Base-by-base conservation (phyloP, 768 basidiomycete genomes). In the Phaeotremella fagi region DNA sequence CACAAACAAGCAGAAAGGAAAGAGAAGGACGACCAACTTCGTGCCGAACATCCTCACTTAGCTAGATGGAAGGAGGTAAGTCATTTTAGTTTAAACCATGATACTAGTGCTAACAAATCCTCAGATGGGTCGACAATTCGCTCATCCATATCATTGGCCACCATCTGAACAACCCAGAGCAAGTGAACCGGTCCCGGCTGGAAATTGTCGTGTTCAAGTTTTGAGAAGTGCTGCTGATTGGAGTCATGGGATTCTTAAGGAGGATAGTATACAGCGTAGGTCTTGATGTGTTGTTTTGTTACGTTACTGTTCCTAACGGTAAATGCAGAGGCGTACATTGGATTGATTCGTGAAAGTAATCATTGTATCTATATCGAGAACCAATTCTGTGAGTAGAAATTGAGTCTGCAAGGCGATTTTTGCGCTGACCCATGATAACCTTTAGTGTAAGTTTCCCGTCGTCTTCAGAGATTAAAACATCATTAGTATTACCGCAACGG, bases 361-460 rank as follows among this genome's bases (percentile, higher is more conserved):
- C 88, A 95, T 70, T 91, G 81, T 74, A 88, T 97, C 55, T 94
- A 90, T 73, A 94, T 99, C 57, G 90, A 77, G 57, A 78, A 79
- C 55, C 77, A 78, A 60, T 77, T 71, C 58, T 71, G 66, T 71
- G 47, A 65, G 69, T 60, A 4, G 16, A n/a, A n/a, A n/a, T n/a
- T n/a, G n/a, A n/a, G n/a, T n/a, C n/a, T n/a, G n/a, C n/a, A n/a
- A n/a, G n/a, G n/a, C n/a, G n/a, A n/a, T n/a, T n/a, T n/a, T n/a
- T n/a, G n/a, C n/a, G 55, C 65, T 70, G 51, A 70, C 35, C 16
- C 3, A 16, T 27, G 15, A 33, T 33, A 7, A 33, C 9, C 16
- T 7, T 22, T 22, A 67, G 61, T 67, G 63, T 63, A 27, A 54
- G 63, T 37, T n/a, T 20, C 50, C 12, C 12, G 12, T 41, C 38